Conservation (phyloP, 768 basidiomycete genomes). For the Lactarius psammicola region DNA sequence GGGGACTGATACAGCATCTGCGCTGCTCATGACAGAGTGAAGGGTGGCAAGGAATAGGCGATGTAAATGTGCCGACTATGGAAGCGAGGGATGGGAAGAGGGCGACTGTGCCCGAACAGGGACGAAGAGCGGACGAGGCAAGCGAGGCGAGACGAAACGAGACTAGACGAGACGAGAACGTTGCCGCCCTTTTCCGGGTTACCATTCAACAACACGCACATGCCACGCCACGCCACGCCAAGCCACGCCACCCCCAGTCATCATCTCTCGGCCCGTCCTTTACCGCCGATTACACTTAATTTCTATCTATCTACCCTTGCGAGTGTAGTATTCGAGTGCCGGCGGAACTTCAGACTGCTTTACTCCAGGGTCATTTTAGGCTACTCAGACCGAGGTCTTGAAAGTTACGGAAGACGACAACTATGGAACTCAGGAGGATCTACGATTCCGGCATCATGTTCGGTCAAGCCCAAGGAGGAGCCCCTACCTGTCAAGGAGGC, state of each 20-base stretch:
- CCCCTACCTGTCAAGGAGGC: slow-evolving; percentile 19
- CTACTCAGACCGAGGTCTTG: no score
- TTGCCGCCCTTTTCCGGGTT: slow-evolving; percentile 22
- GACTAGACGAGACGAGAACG: slow-evolving; percentile 17
- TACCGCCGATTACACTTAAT: not conserved
- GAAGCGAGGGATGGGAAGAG: slow-evolving; percentile 16
- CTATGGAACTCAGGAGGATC: no score
- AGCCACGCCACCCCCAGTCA: not conserved
- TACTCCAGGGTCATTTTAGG: no score
- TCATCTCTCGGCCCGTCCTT: not conserved
- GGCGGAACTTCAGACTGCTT: no score
- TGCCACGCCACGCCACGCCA: not conserved
- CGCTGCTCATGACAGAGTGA: slow-evolving; percentile 43
- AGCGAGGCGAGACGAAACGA: slow-evolving; percentile 3
- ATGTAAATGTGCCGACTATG: slow-evolving; percentile 11
- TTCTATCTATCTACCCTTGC: no score
- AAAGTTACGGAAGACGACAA: slow-evolving; percentile 68
- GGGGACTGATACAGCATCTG: slow-evolving; percentile 36
- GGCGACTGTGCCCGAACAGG: slow-evolving; percentile 15
- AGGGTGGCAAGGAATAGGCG: slow-evolving; percentile 19
- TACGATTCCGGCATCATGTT: slow-evolving; percentile 76
- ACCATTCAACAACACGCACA: slow-evolving; percentile 1
- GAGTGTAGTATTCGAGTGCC: no score
- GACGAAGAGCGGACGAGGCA: slow-evolving; percentile 7
- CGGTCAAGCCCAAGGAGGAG: slow-evolving; percentile 44